Evolutionary conservation across 1,139 yeast species (phyloP).

Genomic region (Debaryomyces fabryi): DNA sequence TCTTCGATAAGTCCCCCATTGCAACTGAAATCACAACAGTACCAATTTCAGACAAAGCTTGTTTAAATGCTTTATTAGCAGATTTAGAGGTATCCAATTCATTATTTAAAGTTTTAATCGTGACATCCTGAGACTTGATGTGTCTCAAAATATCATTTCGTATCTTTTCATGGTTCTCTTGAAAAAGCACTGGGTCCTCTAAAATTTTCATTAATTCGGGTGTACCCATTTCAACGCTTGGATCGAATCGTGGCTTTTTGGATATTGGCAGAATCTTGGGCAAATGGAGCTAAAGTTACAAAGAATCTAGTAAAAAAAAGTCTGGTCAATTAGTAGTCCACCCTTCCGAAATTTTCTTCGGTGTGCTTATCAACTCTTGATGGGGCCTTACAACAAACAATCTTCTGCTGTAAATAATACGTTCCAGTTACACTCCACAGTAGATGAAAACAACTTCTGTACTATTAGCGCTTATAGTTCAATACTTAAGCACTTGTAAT

Average conservation of each 20-base stretch:
- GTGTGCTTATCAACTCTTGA: constrained; percentile 1
- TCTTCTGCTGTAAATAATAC: neutral
- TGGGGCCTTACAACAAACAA: neutral
- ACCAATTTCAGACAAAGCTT: constrained; percentile 77
- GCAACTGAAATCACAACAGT: constrained; percentile 84
- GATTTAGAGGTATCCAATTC: constrained; percentile 57
- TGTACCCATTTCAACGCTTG: constrained; percentile 30
- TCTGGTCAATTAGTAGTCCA: neutral
- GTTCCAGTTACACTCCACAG: neutral
- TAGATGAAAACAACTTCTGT: neutral
- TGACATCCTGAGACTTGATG: constrained; percentile 35
- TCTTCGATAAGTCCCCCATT: constrained; percentile 80
- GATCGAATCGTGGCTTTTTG: constrained; percentile 22
- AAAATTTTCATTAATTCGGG: constrained; percentile 37
- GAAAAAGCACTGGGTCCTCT: constrained; percentile 44
- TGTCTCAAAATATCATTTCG: constrained; percentile 37
- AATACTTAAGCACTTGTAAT: neutral
- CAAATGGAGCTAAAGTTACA: constrained; percentile 1
- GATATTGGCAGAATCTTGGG: constrained; percentile 21
- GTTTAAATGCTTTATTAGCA: constrained; percentile 76
- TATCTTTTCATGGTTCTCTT: constrained; percentile 32
- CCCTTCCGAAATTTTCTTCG: neutral
- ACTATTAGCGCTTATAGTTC: neutral
- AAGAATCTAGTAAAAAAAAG: neutral
- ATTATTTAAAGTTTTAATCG: constrained; percentile 31